These are phyloP conservation scores for Cercophora scortea DNA, from an alignment of 495 filamentous ascomycete genomes.

Conservation along the genomic window DNA sequence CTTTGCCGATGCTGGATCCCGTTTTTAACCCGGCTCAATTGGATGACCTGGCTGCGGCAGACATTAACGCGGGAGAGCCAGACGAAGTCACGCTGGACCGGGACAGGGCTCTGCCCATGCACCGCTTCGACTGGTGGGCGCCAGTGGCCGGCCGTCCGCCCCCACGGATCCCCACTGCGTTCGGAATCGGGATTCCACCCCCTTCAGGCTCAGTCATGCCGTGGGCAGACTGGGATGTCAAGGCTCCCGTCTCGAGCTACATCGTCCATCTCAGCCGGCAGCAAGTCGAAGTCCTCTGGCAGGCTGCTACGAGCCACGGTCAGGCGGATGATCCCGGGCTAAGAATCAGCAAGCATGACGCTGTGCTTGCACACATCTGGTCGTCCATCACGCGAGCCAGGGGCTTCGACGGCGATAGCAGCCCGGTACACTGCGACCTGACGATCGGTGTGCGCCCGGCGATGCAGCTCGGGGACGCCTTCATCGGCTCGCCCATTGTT, in stretches of 20 bases:
- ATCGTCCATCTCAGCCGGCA: neutral
- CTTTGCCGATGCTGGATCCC: neutral
- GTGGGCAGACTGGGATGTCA: conserved; percentile 1
- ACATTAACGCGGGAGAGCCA: neutral
- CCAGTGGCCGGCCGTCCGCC: neutral
- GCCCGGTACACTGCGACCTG: neutral
- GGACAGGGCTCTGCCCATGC: neutral
- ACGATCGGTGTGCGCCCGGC: neutral
- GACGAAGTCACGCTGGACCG: neutral
- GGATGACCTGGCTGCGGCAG: neutral
- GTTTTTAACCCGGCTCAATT: neutral
- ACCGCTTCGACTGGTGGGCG: conserved; percentile 4
- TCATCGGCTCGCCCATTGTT: neutral
- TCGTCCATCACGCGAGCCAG: neutral
- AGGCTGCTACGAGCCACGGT: neutral
- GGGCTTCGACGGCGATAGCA: neutral
- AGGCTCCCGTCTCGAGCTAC: neutral
- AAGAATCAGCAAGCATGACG: conserved; percentile 1
- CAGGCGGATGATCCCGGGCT: neutral
- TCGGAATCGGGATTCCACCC: neutral
- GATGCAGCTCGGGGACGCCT: neutral
- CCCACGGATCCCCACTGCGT: neutral
- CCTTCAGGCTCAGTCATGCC: neutral
- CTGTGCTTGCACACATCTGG: conserved; percentile 3
- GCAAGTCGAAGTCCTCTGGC: neutral